A percentile compares a stretch with the other conserved stretches of the same genome.
These are phyloP conservation scores for Hypoxylon sp. DNA, from an alignment of 2,329 filamentous ascomycete genomes.

Conservation along the genomic window DNA sequence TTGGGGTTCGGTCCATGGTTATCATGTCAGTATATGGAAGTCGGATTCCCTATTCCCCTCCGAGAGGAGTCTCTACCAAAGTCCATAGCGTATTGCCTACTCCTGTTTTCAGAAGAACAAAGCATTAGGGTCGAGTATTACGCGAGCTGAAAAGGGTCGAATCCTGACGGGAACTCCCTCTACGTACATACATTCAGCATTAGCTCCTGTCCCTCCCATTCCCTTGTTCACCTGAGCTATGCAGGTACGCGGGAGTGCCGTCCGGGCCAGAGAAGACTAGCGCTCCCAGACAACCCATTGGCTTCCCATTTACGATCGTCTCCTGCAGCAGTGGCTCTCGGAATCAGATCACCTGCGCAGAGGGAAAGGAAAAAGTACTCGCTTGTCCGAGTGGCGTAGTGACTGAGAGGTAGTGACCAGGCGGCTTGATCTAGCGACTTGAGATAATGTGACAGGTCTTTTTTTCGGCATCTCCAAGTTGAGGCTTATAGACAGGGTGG, in stretches of 20 bases:
- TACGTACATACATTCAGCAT: conserved; percentile 11
- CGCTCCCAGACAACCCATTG: background rate
- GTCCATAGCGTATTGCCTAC: conserved; percentile 5
- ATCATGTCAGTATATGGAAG: background rate
- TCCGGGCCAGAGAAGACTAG: background rate
- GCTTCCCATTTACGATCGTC: background rate
- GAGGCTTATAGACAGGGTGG: background rate
- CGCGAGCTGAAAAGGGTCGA: conserved; percentile 20
- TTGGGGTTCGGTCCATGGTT: conserved; percentile 12
- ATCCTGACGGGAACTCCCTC: conserved; percentile 14
- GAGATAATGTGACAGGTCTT: conserved; percentile 9
- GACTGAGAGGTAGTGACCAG: too few species aligned
- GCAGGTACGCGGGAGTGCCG: conserved; percentile 11
- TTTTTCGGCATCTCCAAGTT: conserved; percentile 2
- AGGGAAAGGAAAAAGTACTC: background rate
- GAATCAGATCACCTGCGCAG: background rate
- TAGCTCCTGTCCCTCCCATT: conserved; percentile 14
- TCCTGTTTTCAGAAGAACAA: conserved; percentile 1
- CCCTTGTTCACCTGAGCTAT: too few species aligned
- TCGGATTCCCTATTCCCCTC: background rate
- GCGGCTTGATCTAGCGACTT: background rate
- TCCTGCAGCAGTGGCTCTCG: background rate
- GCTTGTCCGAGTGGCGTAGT: background rate
- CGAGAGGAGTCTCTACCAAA: background rate
- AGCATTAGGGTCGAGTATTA: conserved; percentile 1